phyloP scores from a whole-genome alignment of 352 stramenopile genomes.

The Globisporangium sylvaticum region DNA sequence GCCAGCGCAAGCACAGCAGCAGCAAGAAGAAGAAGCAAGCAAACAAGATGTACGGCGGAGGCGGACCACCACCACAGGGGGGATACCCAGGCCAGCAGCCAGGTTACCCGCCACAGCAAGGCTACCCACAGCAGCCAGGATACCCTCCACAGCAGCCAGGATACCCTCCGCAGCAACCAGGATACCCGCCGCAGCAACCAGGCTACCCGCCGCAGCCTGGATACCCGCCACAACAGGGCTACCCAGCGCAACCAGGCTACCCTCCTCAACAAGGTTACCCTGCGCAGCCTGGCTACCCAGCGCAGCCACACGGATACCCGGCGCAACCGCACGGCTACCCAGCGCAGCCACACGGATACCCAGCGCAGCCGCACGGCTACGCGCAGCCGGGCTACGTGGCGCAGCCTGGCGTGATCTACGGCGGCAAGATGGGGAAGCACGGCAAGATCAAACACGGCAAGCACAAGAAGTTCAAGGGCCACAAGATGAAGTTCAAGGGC shows the following conservation, averaged over 20 bases:
- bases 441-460: slow-evolving; percentile 40
- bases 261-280: slow-evolving; percentile 10
- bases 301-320: neutral
- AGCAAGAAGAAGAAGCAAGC: slow-evolving; percentile 5
- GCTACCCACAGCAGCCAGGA: slow-evolving; percentile 15
- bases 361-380: neutral
- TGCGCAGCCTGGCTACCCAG: neutral
- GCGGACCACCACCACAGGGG: neutral
- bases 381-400: slow-evolving; percentile 50
- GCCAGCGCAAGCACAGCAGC: neutral
- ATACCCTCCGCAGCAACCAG: slow-evolving; percentile 4
- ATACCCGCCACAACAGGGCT: slow-evolving; percentile 11
- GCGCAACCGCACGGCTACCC: neutral
- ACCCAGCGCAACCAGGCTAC: slow-evolving; percentile 14
- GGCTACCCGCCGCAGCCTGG: slow-evolving; percentile 14
- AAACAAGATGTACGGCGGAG: slow-evolving; percentile 11
- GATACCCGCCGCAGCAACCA: slow-evolving; percentile 13
- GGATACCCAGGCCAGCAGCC: slow-evolving; percentile 15
- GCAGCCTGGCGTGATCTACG: slow-evolving; percentile 58
- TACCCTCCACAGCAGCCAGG: slow-evolving; percentile 10
- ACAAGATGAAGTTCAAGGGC: slow-evolving; percentile 3
- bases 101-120: slow-evolving; percentile 16
- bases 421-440: slow-evolving; percentile 35
- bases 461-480: slow-evolving; percentile 44
- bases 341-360: neutral